These are phyloP conservation scores for Stephanodiscus triporus DNA, from an alignment of 108 stramenopile species.

Conservation along the genomic window DNA sequence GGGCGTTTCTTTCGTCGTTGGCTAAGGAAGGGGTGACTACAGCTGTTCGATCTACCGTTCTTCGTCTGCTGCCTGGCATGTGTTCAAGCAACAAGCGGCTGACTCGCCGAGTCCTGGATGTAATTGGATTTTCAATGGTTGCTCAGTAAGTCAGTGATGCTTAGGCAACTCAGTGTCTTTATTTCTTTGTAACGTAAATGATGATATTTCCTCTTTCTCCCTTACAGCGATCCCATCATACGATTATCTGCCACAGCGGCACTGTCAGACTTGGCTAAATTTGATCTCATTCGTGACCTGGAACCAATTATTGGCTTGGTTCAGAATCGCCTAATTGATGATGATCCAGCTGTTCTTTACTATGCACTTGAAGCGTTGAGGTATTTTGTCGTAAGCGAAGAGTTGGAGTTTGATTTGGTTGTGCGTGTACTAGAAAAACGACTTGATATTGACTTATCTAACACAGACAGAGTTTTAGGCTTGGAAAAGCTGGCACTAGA, in stretches of 20 bases:
- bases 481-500: slow-evolving; percentile 57
- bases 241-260: slow-evolving; percentile 71
- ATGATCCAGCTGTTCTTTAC: slow-evolving; percentile 54
- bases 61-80: slow-evolving; percentile 65
- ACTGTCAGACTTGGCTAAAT: slow-evolving; percentile 65
- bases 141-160: slow-evolving; percentile 26
- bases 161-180: too few relatives aligned
- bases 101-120: slow-evolving; percentile 65
- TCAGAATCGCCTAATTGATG: slow-evolving; percentile 61
- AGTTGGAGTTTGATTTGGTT: slow-evolving; percentile 76
- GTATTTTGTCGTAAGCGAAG: slow-evolving; percentile 63
- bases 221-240: slow-evolving; percentile 48
- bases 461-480: slow-evolving; percentile 37
- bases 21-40: slow-evolving; percentile 42
- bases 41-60: slow-evolving; percentile 49
- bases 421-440: slow-evolving; percentile 72
- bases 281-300: slow-evolving; percentile 70
- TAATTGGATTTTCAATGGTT: slow-evolving; percentile 54
- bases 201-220: not conserved
- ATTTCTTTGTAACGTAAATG: not conserved
- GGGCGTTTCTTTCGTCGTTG: slow-evolving; percentile 58
- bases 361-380: slow-evolving; percentile 58
- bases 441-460: slow-evolving; percentile 41
- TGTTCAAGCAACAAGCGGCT: slow-evolving; percentile 67
- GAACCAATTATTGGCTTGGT: slow-evolving; percentile 70